phyloP scores from a whole-genome alignment of 768 basidiomycete genomes.

The Ramaria rubella region DNA sequence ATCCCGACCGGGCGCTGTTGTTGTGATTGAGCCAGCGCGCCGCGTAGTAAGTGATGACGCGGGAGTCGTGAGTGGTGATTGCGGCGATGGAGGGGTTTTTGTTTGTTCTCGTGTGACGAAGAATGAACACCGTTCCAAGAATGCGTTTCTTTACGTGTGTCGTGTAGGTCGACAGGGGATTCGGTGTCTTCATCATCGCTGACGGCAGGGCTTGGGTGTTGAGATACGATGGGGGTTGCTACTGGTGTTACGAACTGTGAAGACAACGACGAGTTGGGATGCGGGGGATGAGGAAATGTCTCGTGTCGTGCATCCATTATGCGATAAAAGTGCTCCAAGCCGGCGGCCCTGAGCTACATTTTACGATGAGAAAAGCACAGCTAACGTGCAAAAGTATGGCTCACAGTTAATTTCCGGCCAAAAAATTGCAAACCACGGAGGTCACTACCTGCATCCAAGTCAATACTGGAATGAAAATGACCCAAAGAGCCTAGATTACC shows the following conservation, averaged over 20 bases:
- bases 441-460: slow-evolving; percentile 26
- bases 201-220: slow-evolving; percentile 26
- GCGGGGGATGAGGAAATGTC: slow-evolving; percentile 35
- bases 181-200: background rate
- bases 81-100: background rate
- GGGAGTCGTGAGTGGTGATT: background rate
- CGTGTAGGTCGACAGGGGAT: background rate
- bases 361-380: slow-evolving; percentile 33
- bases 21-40: background rate
- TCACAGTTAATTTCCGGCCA: slow-evolving; percentile 29
- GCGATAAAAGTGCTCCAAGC: slow-evolving; percentile 54
- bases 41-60: background rate
- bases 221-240: slow-evolving; percentile 25
- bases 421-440: slow-evolving; percentile 44
- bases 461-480: background rate
- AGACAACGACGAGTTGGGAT: slow-evolving; percentile 19
- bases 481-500: no score
- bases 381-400: background rate
- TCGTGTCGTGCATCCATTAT: slow-evolving; percentile 59
- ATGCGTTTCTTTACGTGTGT: background rate
- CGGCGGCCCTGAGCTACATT: slow-evolving; percentile 41
- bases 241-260: slow-evolving; percentile 33
- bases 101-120: background rate
- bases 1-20: slow-evolving; percentile 51
- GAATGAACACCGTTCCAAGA: background rate